These are phyloP conservation scores for Neurospora intermedia DNA, from an alignment of 495 filamentous ascomycete species.

Conservation along the genomic window DNA sequence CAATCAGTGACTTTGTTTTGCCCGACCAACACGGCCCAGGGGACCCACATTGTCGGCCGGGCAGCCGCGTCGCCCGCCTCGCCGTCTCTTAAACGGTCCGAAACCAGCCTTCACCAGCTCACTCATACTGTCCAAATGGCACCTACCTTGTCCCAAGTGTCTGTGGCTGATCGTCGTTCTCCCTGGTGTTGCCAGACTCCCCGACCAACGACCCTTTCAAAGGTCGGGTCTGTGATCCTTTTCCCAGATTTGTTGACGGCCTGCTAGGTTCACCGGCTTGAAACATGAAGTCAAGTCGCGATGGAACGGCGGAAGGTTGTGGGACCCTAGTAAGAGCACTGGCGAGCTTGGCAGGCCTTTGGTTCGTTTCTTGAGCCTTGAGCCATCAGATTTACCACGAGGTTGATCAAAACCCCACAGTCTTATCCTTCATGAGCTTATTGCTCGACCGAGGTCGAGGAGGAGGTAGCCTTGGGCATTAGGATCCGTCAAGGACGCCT, in stretches of 20 bases:
- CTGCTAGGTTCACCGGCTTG: neutral
- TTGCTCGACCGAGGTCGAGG: neutral
- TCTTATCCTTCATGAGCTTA: neutral
- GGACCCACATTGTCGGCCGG: neutral
- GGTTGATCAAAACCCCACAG: neutral
- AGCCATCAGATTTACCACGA: neutral
- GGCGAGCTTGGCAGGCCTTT: neutral
- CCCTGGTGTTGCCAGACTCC: neutral
- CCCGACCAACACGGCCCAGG: neutral
- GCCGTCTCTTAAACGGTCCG: neutral
- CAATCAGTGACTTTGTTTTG: neutral
- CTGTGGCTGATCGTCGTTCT: neutral
- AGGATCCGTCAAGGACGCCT: too few relatives aligned
- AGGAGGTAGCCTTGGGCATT: neutral
- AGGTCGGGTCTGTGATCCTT: neutral
- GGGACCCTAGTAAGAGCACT: neutral
- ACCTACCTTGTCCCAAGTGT: neutral
- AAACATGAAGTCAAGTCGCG: neutral
- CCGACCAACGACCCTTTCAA: neutral
- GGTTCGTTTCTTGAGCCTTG: neutral
- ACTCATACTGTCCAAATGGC: neutral
- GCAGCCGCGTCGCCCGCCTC: neutral
- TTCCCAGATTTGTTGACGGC: neutral
- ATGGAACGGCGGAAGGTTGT: neutral
- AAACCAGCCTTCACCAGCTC: neutral